Base-by-base conservation (phyloP, 441 rosid genomes). In the Hura crepitans region DNA sequence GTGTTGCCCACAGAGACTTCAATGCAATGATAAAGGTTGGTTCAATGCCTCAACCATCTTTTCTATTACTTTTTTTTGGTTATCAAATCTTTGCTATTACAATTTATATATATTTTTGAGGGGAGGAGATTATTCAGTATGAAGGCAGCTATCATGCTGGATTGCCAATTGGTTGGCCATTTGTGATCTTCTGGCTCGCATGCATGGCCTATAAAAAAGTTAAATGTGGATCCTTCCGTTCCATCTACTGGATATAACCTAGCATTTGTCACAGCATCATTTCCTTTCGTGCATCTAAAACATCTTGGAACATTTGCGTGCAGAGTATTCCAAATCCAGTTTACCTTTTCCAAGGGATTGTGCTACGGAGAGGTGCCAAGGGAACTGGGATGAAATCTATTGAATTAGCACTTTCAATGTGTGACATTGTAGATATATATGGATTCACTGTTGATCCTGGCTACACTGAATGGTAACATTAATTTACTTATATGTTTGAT, bases 381-480 rank as follows among this genome's bases (percentile, higher is more conserved):
- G 99, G 99, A 81, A 95, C 99, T 12, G 99, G 98, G 70, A 89
- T 95, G 97, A 95, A 95, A 78, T 89, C 99, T 54, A 78, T 95
- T 71, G 99, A 95, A 81, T 85, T 92, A 28, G 99, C 98, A 58
- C 90, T 95, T 69, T 95, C 99, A 65, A 90, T 95, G 96, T 95
- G 99, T 2, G 99, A 92, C 82, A 84, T 86, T 67, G 96, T 95
- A 14, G 91, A 92, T 79, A 92, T 92, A 77, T 95, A 95, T 77
- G 99, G 99, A 74, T 95, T 95, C 82, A 95, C 98, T 10, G 99
- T 95, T 25, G 99, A 95, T 86, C 99, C 99, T 67, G 99, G 99
- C 79, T 92, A 92, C 70, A 90, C 97, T 50, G 99, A 95, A 82
- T 95, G 99, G 99, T 81, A 66, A 79, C 88, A 54, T 68, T 56